phyloP scores from a whole-genome alignment of 495 filamentous ascomycete species.

The Xylona heveae region DNA sequence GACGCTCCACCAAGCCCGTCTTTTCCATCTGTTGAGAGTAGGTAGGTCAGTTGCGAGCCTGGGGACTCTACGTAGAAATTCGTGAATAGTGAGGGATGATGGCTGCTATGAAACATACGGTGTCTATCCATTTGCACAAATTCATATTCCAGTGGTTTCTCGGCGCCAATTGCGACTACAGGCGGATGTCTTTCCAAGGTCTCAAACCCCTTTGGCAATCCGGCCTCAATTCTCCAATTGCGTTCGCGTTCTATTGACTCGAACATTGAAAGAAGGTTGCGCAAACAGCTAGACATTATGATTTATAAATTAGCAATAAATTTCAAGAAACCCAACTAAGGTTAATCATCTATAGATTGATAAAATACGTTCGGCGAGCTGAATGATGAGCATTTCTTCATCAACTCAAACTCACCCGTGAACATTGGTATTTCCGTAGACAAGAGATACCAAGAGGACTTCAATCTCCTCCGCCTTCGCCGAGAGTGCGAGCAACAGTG shows the following conservation, averaged over 20 bases:
- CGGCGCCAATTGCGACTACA: neutral
- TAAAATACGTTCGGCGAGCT: too few relatives aligned
- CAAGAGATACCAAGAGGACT: neutral
- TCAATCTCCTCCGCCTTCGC: neutral
- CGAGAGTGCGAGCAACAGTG: neutral
- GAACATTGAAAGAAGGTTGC: neutral
- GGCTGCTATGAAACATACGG: too few relatives aligned
- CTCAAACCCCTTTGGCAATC: neutral
- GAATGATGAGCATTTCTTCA: too few relatives aligned
- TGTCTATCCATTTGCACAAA: too few relatives aligned
- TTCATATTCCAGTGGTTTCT: neutral
- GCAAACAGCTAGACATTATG: neutral
- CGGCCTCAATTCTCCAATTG: neutral
- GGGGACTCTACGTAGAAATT: too few relatives aligned
- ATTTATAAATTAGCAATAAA: neutral
- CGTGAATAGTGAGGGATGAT: too few relatives aligned
- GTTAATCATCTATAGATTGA: too few relatives aligned
- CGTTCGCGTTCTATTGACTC: neutral
- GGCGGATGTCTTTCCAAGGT: neutral
- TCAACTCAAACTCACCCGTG: too few relatives aligned
- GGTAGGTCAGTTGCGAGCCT: too few relatives aligned
- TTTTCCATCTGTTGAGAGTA: too few relatives aligned
- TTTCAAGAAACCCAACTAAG: too few relatives aligned
- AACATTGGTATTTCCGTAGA: neutral
- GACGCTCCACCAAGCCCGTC: too few relatives aligned